Evolutionary conservation across 495 filamentous ascomycete species (phyloP).

Genomic region (Penicillium cosmopolitanum): DNA sequence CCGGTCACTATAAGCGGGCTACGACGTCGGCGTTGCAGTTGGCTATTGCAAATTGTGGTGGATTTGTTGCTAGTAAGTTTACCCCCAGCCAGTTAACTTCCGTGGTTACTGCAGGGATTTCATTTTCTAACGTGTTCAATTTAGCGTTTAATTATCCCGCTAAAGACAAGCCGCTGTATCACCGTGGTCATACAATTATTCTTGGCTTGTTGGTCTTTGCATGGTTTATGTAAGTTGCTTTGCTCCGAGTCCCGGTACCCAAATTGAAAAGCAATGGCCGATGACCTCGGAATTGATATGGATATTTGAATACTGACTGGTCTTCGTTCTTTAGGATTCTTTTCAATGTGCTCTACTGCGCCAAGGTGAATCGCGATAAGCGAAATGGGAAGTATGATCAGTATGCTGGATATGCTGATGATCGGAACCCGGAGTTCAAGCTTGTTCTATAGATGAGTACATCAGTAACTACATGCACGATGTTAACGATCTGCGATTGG

Average conservation of each 20-base stretch:
- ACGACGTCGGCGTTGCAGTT: slow-evolving; percentile 59
- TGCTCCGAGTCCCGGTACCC: too few relatives aligned
- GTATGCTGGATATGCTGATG: slow-evolving; percentile 62
- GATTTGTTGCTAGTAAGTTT: slow-evolving; percentile 55
- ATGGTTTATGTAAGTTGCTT: slow-evolving; percentile 64
- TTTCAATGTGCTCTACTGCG: slow-evolving; percentile 65
- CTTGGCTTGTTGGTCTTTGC: slow-evolving; percentile 59
- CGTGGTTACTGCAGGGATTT: too few relatives aligned
- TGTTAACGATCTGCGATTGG: too few relatives aligned
- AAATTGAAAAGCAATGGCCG: too few relatives aligned
- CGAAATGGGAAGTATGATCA: slow-evolving; percentile 61
- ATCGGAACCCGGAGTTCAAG: slow-evolving; percentile 67
- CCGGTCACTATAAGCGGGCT: slow-evolving; percentile 65
- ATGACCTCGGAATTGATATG: too few relatives aligned
- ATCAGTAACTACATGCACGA: too few relatives aligned
- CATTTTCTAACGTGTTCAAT: not conserved
- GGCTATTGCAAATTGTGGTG: slow-evolving; percentile 59
- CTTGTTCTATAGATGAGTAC: slow-evolving; percentile 54
- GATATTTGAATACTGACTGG: too few relatives aligned
- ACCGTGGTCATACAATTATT: slow-evolving; percentile 62
- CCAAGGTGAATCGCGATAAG: slow-evolving; percentile 70
- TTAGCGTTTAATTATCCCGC: slow-evolving; percentile 63
- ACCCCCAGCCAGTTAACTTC: not conserved
- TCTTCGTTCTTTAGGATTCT: slow-evolving; percentile 48
- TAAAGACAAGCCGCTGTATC: slow-evolving; percentile 48